Base-by-base conservation (phyloP, 257 asterid species). In the Fraxinus cuspidata region DNA sequence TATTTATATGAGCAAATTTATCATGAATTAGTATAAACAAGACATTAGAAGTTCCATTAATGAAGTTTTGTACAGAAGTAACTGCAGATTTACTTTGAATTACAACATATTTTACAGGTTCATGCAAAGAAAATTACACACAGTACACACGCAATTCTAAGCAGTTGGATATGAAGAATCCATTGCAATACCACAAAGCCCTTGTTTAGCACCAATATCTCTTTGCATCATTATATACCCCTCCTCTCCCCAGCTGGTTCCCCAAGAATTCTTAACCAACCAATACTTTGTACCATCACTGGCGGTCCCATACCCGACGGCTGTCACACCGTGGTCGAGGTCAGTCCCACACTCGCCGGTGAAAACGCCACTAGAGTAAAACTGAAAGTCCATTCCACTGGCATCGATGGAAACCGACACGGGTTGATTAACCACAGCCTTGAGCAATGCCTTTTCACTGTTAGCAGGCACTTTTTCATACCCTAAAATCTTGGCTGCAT, bases 401-500 rank as follows among this genome's bases (percentile, higher is more conserved):
- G 88, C 88, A 0, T 86, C 90, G 5, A 86, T 86, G 63, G 90
- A 79, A 8, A 86, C 90, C 3, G 90, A 84, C 0, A 82, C 82
- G 0, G 90, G 90, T 63, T 86, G 88, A 16, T 82, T 73, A 0
- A 84, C 88, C 27, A 82, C 88, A 1, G 88, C 88, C 29, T 82
- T 84, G 28, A 80, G 28, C 15, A 86, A 60, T 7, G 81, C 83
- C 0, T 64, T 6, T 66, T 86, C 88, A 35, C 78, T 77, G 19
- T 82, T 80, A 1, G 15, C 31, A 1, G 90, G 84, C 27, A 86
- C 88, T 21, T 78, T 78, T 35, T 84, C 78, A 19, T 44, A 81
- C 15, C 83, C 82, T 3, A 72, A 72, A 23, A 87, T 87, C 31
- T 25, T 67, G 38, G 84, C 88, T 5, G 83, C 83, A 19, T 31